Percentiles rank a stretch among this genome's conserved stretches.
Conservation (phyloP, 2,329 filamentous ascomycete genomes). For the Leptographium wingfieldii region DNA sequence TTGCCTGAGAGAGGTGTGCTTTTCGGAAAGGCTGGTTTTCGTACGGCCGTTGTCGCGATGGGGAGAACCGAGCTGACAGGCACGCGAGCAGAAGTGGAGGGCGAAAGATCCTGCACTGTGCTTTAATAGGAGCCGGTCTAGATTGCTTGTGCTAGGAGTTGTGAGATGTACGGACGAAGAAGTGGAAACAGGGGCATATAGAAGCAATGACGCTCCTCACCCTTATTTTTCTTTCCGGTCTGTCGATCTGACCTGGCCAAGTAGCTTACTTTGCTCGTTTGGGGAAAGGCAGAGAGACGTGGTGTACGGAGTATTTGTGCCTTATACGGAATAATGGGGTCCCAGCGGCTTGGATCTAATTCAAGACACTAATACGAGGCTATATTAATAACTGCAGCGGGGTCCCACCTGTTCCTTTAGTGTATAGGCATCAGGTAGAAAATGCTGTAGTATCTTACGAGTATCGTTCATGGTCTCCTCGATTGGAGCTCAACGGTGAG, state of each 20-base stretch:
- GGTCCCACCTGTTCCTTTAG: background rate
- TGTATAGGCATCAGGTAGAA: background rate
- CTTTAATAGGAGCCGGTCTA: background rate
- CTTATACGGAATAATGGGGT: background rate
- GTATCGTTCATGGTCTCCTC: too few species aligned
- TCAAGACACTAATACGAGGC: background rate
- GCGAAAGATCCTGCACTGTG: background rate
- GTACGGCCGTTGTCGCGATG: background rate
- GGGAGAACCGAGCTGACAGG: background rate
- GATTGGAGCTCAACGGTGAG: too few species aligned
- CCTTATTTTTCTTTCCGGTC: background rate
- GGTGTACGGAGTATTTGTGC: too few species aligned
- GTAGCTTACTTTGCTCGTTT: background rate
- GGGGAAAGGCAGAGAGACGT: background rate
- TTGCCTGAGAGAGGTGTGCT: background rate
- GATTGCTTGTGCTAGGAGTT: background rate
- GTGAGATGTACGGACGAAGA: background rate
- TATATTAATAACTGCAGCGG: background rate
- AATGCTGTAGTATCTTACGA: background rate
- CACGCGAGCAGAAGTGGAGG: background rate
- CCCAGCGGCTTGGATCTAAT: background rate
- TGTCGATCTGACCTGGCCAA: background rate
- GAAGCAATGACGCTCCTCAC: background rate
- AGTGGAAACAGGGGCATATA: background rate
- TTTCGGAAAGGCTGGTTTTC: background rate